phyloP scores from a whole-genome alignment of 352 stramenopile species.

The Labyrinthula sp. region DNA sequence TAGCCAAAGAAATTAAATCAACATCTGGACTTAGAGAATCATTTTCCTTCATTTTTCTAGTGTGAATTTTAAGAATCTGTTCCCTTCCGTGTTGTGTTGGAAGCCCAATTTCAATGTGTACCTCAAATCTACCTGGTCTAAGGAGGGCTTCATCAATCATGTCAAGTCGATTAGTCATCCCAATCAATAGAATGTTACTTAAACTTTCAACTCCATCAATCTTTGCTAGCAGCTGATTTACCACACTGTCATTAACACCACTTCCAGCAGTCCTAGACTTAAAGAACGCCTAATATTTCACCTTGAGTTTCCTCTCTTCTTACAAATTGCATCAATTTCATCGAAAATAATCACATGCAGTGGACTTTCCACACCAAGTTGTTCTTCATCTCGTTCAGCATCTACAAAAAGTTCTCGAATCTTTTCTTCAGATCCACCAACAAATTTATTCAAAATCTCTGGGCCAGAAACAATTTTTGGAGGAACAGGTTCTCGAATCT shows the following conservation, averaged over 20 bases:
- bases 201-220: conserved; percentile 97
- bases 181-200: conserved; percentile 98
- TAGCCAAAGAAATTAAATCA: conserved; percentile 50
- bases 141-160: conserved; percentile 74
- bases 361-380: conserved; percentile 80
- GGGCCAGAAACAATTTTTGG: conserved; percentile 94
- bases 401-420: conserved; percentile 92
- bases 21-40: conserved; percentile 8
- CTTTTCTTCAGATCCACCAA: conserved; percentile 91
- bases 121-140: conserved; percentile 88
- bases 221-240: conserved; percentile 97
- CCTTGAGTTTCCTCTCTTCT: conserved; percentile 73
- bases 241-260: conserved; percentile 84
- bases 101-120: conserved; percentile 98
- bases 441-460: conserved; percentile 97
- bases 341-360: conserved; percentile 99
- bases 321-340: conserved; percentile 99
- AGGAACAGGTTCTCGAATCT: no score
- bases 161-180: conserved; percentile 98
- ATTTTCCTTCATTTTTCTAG: conserved; percentile 33
- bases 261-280: conserved; percentile 67
- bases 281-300: no score
- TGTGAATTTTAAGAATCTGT: conserved; percentile 92
- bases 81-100: conserved; percentile 75
- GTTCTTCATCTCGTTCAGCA: conserved; percentile 50